Base-by-base conservation (phyloP, 1,284 basidiomycete species). In the Cutaneotrichosporon cavernicola region DNA sequence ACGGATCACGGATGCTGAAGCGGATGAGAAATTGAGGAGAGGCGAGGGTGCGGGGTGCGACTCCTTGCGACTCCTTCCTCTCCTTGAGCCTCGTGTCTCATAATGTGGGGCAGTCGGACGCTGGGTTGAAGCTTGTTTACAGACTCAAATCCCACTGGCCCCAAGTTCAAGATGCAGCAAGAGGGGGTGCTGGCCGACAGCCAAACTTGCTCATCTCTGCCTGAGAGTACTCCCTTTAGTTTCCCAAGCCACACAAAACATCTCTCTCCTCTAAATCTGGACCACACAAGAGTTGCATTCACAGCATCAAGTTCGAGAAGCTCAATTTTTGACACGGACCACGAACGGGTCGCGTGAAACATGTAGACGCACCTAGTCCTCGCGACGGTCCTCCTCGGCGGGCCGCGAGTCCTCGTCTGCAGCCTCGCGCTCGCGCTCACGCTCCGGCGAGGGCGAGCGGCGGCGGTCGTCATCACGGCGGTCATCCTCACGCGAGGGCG, bases 381-480 rank as follows among this genome's bases (percentile, higher is more conserved):
- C 66, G 46, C 66, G 66, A 43, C 63, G 58, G 58, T 68, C 66
- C 31, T 61, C 63, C 56, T 61, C 63, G 32, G 60, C 46, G 34
- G 55, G 55, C 16, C 47, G 50, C 22, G 60, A 46, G 56, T 59
- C 60, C 22, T 61, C 64, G 18, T 38, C 40, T n/a, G 60, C 52
- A 3, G 47, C 49, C 32, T 50, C 43, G 30, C 40, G 51, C 51
- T 40, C n/a, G 43, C 40, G 50, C 30, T 36, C 16, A 38, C 11
- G 51, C 32, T 26, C 57, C 11, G 64, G 64, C 30, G 64, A 65
- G 5, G 47, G 22, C 52, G 64, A 65, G 51, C 60, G 63, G 46
- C 40, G 46, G 13, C 56, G 47, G 50, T 76, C 77, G 26, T 76
- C 77, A 34, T 75, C 72, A 34, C 64, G 64, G 26, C 26, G 26